These are phyloP conservation scores for Lentinula raphanica DNA, from an alignment of 768 basidiomycete species.

Conservation along the genomic window DNA sequence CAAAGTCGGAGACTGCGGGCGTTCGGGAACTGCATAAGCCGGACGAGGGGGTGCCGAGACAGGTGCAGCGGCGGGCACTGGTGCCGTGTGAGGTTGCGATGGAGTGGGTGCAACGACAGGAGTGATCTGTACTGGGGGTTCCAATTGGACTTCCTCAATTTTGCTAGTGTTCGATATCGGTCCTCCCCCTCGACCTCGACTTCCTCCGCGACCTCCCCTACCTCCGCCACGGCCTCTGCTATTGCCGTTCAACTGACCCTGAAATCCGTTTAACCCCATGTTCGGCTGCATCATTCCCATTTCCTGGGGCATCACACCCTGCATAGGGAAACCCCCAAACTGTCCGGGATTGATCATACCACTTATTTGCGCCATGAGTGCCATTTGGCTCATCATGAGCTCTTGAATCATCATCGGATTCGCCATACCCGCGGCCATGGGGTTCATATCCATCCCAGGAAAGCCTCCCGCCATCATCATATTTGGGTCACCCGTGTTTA, in stretches of 20 bases:
- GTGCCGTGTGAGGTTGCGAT: conserved; percentile 12
- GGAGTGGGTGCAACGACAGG: conserved; percentile 19
- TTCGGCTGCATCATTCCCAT: conserved; percentile 44
- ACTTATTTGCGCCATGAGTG: conserved; percentile 91
- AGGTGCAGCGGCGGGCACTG: conserved; percentile 10
- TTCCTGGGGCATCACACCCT: conserved; percentile 46
- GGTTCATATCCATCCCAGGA: conserved; percentile 53
- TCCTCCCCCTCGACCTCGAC: conserved; percentile 44
- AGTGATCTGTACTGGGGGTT: conserved; percentile 10
- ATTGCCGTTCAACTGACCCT: conserved; percentile 22
- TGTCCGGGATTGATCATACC: conserved; percentile 69
- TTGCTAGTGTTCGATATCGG: conserved; percentile 21
- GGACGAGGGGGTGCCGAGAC: conserved; percentile 30
- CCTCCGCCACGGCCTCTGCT: conserved; percentile 39
- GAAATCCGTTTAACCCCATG: conserved; percentile 31
- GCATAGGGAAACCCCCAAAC: conserved; percentile 56
- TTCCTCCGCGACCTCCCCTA: conserved; percentile 42
- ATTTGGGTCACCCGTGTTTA: conserved; percentile 50
- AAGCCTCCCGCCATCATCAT: conserved; percentile 50
- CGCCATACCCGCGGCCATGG: conserved; percentile 47
- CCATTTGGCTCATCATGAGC: conserved; percentile 90
- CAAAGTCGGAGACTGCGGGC: conserved; percentile 82
- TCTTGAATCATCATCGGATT: conserved; percentile 78
- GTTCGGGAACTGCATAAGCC: conserved; percentile 60
- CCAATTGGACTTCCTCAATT: conserved; percentile 7